A percentile compares a stretch with the other conserved stretches of the same genome.
phyloP scores from a whole-genome alignment of 805 yeast genomes.

The Wickerhamomyces canadensis region DNA sequence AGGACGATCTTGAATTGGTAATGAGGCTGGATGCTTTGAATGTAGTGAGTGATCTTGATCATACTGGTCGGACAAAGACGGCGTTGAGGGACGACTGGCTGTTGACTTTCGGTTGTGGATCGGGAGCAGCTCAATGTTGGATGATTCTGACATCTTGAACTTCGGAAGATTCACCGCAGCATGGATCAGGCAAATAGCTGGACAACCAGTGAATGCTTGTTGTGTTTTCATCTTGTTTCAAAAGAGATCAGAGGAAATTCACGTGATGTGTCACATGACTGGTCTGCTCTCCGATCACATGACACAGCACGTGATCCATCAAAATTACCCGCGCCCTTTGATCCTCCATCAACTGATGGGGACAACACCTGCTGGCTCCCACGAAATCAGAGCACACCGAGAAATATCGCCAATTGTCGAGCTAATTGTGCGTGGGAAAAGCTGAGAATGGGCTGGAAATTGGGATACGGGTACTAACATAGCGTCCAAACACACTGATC shows the following conservation, averaged over 20 bases:
- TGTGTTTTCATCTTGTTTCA: too few relatives aligned
- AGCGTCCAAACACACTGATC: too few relatives aligned
- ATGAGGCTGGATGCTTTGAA: slow-evolving; percentile 2
- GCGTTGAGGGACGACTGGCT: slow-evolving; percentile 6
- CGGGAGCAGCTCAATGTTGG: slow-evolving; percentile 16
- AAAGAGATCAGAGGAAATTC: not conserved
- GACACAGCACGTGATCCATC: too few relatives aligned
- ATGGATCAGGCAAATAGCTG: not conserved
- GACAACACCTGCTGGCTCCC: not conserved
- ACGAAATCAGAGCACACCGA: too few relatives aligned
- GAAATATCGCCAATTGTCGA: too few relatives aligned
- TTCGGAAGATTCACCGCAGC: too few relatives aligned
- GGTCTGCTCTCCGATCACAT: not conserved
- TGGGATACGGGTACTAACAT: too few relatives aligned
- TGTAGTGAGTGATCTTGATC: slow-evolving; percentile 2
- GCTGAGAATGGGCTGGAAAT: too few relatives aligned
- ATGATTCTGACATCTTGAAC: slow-evolving; percentile 2
- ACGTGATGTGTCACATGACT: slow-evolving; percentile 1
- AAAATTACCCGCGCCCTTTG: too few relatives aligned
- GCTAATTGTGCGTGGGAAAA: too few relatives aligned
- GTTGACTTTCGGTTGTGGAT: slow-evolving; percentile 16
- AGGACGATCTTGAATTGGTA: slow-evolving; percentile 51
- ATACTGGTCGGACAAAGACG: not conserved
- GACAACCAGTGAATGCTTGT: not conserved
- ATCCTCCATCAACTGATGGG: not conserved